Evolutionary conservation across 345 rosid species (phyloP), one percentile per base, ranked within the genome.

Genomic region (Melaleuca alternifolia): DNA sequence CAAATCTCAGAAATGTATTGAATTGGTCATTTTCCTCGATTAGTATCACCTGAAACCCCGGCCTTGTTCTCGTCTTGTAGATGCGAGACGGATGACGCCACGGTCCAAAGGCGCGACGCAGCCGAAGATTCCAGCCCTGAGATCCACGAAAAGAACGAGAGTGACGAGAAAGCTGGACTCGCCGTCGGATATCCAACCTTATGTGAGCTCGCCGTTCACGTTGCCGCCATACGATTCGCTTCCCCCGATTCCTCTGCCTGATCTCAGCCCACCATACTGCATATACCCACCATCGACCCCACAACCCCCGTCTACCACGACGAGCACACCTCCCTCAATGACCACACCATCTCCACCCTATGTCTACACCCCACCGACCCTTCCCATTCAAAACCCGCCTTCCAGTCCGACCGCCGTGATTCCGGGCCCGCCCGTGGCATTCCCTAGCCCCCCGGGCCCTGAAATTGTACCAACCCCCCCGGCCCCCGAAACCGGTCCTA

Each of bases 401-500:
- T 75, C 84, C n/a, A 54, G 52, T 52, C 92, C 96, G 10, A 85
- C 87, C 46, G 93, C 89, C 11, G 86, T 84, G 21, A 59, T 82
- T 52, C 93, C 97, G 3, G 91, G 91, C 50, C 97, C 97, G 6
- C 87, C 92, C 0, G 86, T 26, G 59, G 23, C 86, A n/a, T 54
- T 56, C 52, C 54, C 52, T 3, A 84, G 71, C 54, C 86, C 86
- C 20, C 54, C 79, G 18, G 51, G 37, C 23, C 61, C 88, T 24
- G 82, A 6, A 28, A 41, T n/a, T 18, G 20, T 28, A n/a, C 53
- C 77, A 1, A 59, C 16, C 79, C 87, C 87, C 13, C 26, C 81
- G 9, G 46, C 46, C 30, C 75, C 85, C 9, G 79, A 46, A 82
- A 24, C 48, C 16, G 28, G 44, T 53, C 76, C 75, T 20, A 14